These are phyloP conservation scores for Calvatia gigantea DNA, from an alignment of 768 basidiomycete species.

Conservation along the genomic window DNA sequence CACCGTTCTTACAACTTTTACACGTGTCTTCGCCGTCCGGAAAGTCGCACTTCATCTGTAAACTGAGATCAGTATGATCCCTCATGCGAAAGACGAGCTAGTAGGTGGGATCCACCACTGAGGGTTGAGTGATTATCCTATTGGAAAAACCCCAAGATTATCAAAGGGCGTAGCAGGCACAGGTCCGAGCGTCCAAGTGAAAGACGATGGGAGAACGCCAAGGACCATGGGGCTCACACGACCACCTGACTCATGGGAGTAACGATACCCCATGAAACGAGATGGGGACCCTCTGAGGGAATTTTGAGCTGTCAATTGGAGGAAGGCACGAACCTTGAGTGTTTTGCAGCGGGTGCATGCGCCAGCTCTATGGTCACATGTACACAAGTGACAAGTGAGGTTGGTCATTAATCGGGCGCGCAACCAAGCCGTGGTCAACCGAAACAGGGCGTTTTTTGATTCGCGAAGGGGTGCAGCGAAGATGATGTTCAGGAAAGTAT, in stretches of 20 bases:
- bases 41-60: slow-evolving; percentile 87
- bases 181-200: not conserved
- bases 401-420: too few relatives aligned
- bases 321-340: slow-evolving; percentile 61
- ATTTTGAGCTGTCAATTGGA: slow-evolving; percentile 5
- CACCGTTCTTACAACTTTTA: slow-evolving; percentile 67
- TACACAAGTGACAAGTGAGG: not conserved
- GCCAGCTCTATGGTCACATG: slow-evolving; percentile 52
- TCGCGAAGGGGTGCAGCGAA: not conserved
- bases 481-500: slow-evolving; percentile 9
- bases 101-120: not conserved
- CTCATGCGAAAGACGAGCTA: not conserved
- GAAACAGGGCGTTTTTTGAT: not conserved
- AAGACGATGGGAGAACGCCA: not conserved
- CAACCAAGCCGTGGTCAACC: not conserved
- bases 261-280: not conserved
- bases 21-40: slow-evolving; percentile 71
- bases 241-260: not conserved
- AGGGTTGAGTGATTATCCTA: not conserved
- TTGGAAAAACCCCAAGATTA: not conserved
- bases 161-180: not conserved
- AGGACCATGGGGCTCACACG: not conserved
- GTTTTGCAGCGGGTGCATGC: slow-evolving; percentile 87
- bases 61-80: slow-evolving; percentile 11
- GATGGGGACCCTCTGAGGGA: not conserved